Evolutionary conservation across 306 rosid species (phyloP), one percentile per base, ranked within the genome.

Genomic region (Abrus pulchellus): DNA sequence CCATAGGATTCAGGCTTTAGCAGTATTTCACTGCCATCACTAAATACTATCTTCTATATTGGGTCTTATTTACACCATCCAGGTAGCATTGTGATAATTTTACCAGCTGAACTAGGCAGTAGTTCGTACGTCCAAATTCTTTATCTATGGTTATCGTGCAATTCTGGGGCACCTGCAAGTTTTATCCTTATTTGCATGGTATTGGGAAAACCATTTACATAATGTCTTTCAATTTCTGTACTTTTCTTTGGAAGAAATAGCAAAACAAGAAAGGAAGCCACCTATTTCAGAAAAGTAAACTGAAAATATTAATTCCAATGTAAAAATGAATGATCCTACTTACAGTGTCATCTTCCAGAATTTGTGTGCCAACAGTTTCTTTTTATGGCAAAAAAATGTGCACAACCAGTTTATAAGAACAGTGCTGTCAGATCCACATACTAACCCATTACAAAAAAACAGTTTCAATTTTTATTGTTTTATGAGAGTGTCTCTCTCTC

Each of bases 161-260:
- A 14, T 63, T 38, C 44, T 45, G 60, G 52, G 64, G 32, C 33
- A 14, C 72, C 13, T 32, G 38, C 67, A 52, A 54, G 34, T 44
- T 53, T 32, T 28, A 40, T 66, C 48, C 43, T 79, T 38, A 52
- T 49, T 38, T 29, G 54, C 28, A 3, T 55, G 56, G 56, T 55
- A 32, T 27, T 61, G 6, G n/a, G 55, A 50, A 62, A 62, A 75
- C 62, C 63, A 71, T 53, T 41, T 63, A 64, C 52, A 68, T 75
- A 13, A 44, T 69, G 44, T 47, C 30, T 38, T 85, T 62, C 67
- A 43, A 50, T 53, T 73, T 75, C 69, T 75, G 71, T 30, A 13
- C 54, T 80, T 36, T 68, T 61, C 50, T 59, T 70, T 60, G 28
- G 47, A 54, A 53, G 63, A 71, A 59, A 11, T 30, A 60, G 73